Conservation (phyloP, 2,329 filamentous ascomycete species). For the Pyrenophora seminiperda region DNA sequence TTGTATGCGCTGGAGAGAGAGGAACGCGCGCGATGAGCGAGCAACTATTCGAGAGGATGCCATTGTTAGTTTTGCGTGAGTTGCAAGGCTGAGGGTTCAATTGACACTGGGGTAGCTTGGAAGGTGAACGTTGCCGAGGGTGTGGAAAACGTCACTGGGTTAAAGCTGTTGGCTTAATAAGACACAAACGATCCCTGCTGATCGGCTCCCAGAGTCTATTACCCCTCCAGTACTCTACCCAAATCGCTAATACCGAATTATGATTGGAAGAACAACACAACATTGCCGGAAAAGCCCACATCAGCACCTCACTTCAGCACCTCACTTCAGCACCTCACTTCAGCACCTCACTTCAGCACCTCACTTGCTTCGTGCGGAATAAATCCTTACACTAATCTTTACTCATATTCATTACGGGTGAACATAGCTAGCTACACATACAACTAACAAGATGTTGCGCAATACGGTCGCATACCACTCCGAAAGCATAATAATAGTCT, state of each 20-base stretch:
- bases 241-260: not conserved
- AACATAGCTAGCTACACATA: too few species aligned
- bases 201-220: constrained; percentile 27
- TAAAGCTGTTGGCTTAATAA: constrained; percentile 26
- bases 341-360: too few species aligned
- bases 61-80: constrained; percentile 46
- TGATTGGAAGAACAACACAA: too few species aligned
- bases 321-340: too few species aligned
- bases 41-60: constrained; percentile 52
- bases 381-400: too few species aligned
- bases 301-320: too few species aligned
- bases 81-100: constrained; percentile 19
- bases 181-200: constrained; percentile 11
- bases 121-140: constrained; percentile 25
- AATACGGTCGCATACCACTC: too few species aligned
- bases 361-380: too few species aligned
- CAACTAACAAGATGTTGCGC: too few species aligned
- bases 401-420: too few species aligned
- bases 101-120: constrained; percentile 15
- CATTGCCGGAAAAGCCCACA: too few species aligned
- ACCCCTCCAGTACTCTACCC: constrained; percentile 14
- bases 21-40: constrained; percentile 52
- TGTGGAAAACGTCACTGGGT: constrained; percentile 31
- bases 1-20: constrained; percentile 43
- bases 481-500: too few species aligned